Evolutionary conservation across 306 rosid species (phyloP), one percentile per base, ranked within the genome.

Genomic region (Rosa chinensis): DNA sequence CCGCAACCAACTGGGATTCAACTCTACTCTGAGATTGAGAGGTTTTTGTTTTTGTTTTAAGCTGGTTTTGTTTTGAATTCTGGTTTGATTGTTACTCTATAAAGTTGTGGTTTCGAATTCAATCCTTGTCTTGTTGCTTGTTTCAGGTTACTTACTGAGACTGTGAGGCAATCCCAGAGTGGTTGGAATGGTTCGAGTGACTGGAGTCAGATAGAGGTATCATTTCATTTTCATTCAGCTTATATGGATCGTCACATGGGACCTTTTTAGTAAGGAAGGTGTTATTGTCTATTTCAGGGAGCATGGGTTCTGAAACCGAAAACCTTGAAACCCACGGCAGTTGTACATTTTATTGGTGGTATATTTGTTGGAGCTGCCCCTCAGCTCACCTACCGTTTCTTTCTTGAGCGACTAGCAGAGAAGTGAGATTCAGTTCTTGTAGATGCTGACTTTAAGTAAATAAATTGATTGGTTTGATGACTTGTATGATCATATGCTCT

Each of bases 311-410:
- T 95, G 77, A 85, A 87, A 86, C 99, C 98, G 8, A 90, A 81
- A 85, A 86, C 42, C 85, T 56, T 88, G 66, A 78, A 85, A 63
- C 97, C 99, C 28, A 89, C 85, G 81, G 89, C 67, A 8, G 98
- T 93, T 77, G 94, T 86, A 42, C 99, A 95, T 88, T 95, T 95
- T 87, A 82, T 95, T 20, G 99, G 99, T 66, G 99, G 99, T 47
- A 87, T 93, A 75, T 95, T 95, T 91, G 98, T 95, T 70, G 98
- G 99, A 75, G 99, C 98, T 66, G 98, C 99, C 18, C 99, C 99
- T 81, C 99, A 93, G 87, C 98, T 95, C 77, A 84, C 99, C 74
- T 95, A 95, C 83, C 97, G 97, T 4, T 81, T 89, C 92, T 95
- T 93, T 86, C 92, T 95, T 48, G 98, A 95, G 89, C 88, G 94